Base-by-base conservation (phyloP, 75 land plant species). In the Ceratopteris richardii region DNA sequence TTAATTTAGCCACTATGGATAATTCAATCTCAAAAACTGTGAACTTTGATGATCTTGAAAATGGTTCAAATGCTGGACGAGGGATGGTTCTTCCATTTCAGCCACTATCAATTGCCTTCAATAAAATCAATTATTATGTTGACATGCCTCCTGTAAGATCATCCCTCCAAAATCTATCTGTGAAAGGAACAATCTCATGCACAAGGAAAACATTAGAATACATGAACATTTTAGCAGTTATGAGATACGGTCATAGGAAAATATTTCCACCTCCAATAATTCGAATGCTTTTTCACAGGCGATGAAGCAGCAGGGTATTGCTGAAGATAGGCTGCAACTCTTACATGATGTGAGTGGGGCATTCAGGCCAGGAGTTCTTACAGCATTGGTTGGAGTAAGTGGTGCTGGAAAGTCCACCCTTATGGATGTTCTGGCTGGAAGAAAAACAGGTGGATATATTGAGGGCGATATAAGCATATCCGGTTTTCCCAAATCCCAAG, bases 381-480 rank as follows among this genome's bases (percentile, higher is more conserved):
- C 94, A 12, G 88, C 88, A 19, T 58, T 88, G 11, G 82, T 88
- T 82, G 89, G 94, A 39, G 81, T 88, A n/a, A 88, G 94, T 70
- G 94, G 94, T 2, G 89, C 94, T n/a, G 94, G 94, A 56, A 88
- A 88, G 71, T 85, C 88, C 2, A 88, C 93, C 6, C 74, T 88
- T 36, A 88, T 88, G 88, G 93, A 88, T 69, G 93, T 88, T 41
- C 51, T 88, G 16, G 93, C 93, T 37, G 93, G 88, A 48, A 61
- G 88, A 54, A 88, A 88, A 33, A 87, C 92, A 0, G 87, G 92
- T 9, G 92, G 92, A 43, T 84, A 83, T 57, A 81, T 81, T 26
- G 92, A 88, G 70, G 94, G 94, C 0, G 89, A 88, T 27, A 66
- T 85, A 25, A 70, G 83, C 46, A 85, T 88, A 20, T 79, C 94